phyloP scores from a whole-genome alignment of 345 rosid species.

The Trapa bicornis region DNA sequence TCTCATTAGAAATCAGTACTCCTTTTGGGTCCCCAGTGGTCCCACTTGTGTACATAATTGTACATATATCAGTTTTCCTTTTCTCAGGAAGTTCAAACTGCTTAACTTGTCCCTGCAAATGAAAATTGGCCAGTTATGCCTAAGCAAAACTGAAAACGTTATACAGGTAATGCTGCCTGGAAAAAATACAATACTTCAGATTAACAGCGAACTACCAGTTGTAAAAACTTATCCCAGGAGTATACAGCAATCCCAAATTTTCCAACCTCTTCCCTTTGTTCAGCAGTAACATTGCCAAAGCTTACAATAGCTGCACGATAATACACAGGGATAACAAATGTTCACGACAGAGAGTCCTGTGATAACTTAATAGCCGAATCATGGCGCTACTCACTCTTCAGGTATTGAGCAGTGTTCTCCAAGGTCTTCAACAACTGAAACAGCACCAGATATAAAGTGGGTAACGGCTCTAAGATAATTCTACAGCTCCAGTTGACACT shows the following conservation, averaged over 20 bases:
- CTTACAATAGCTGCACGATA: conserved; percentile 72
- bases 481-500: not conserved
- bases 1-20: conserved; percentile 82
- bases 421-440: conserved; percentile 77
- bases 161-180: not conserved
- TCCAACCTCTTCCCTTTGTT: conserved; percentile 52
- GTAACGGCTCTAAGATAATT: conserved; percentile 2
- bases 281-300: conserved; percentile 64
- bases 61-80: conserved; percentile 67
- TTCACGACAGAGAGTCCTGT: not conserved
- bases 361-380: not conserved
- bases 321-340: conserved; percentile 3
- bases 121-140: conserved; percentile 7
- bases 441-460: conserved; percentile 6
- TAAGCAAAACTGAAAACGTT: not conserved
- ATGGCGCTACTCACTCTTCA: conserved; percentile 53
- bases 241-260: conserved; percentile 47
- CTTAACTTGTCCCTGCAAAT: conserved; percentile 51
- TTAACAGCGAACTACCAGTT: conserved; percentile 33
- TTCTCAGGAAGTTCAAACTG: conserved; percentile 73
- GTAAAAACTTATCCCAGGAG: conserved; percentile 79
- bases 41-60: conserved; percentile 98
- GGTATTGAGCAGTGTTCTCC: conserved; percentile 40
- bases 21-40: conserved; percentile 99
- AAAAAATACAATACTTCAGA: not conserved